Conservation (phyloP, 805 yeast genomes). For the Candida namnaoensis region DNA sequence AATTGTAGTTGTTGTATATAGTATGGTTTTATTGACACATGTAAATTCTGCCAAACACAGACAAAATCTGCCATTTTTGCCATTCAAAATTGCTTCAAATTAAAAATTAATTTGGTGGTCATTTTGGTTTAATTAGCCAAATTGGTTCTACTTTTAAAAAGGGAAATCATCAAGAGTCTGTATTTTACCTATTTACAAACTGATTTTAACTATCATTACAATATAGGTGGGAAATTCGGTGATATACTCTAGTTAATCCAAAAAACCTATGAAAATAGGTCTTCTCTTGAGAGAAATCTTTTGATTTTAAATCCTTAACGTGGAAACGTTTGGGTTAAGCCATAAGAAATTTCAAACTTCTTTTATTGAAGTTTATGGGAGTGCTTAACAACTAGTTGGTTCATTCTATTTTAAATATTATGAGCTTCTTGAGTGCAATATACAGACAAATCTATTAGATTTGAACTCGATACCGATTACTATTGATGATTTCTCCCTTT, state of each 20-base stretch:
- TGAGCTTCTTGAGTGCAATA: constrained; percentile 51
- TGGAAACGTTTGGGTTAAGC: constrained; percentile 48
- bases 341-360: constrained; percentile 34
- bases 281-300: constrained; percentile 41
- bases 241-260: constrained; percentile 39
- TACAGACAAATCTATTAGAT: constrained; percentile 31
- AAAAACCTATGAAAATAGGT: neutral
- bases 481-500: constrained; percentile 35
- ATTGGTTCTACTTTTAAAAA: too few relatives aligned
- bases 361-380: constrained; percentile 30
- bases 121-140: neutral
- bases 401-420: constrained; percentile 12
- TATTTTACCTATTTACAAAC: constrained; percentile 21
- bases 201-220: neutral
- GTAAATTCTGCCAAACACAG: too few relatives aligned
- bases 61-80: too few relatives aligned
- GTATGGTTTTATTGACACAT: too few relatives aligned
- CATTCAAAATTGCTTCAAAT: too few relatives aligned
- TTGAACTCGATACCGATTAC: constrained; percentile 58
- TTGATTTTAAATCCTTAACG: constrained; percentile 27
- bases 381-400: constrained; percentile 50
- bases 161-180: constrained; percentile 12
- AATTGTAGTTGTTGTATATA: too few relatives aligned
- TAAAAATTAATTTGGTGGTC: neutral
- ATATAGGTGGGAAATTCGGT: constrained; percentile 56